Percentiles rank a stretch among this genome's conserved stretches.
phyloP scores from a whole-genome alignment of 2,329 filamentous ascomycete species.

The Incumbomyces lentus region DNA sequence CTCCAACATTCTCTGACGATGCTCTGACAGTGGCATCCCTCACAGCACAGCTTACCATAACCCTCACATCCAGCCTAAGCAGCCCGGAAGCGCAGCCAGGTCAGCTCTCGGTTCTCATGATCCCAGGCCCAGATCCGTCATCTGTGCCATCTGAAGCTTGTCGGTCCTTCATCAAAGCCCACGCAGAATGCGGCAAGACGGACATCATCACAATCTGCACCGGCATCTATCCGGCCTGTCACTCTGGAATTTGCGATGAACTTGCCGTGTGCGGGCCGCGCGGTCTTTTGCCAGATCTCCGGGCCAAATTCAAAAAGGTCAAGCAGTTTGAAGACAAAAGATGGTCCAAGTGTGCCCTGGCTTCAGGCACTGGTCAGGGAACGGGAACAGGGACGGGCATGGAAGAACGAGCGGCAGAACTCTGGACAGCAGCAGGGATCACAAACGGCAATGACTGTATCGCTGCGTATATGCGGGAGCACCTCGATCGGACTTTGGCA shows the following conservation, averaged over 20 bases:
- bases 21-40: constrained; percentile 11
- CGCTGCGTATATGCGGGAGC: constrained; percentile 22
- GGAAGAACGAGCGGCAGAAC: background rate
- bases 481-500: constrained; percentile 23
- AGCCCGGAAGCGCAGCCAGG: constrained; percentile 26
- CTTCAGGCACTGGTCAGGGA: background rate
- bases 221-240: constrained; percentile 14
- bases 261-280: constrained; percentile 16
- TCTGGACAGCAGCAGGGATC: constrained; percentile 13
- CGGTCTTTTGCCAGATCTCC: constrained; percentile 12
- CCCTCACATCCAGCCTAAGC: constrained; percentile 22
- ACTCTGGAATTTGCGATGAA: constrained; percentile 16
- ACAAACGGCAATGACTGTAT: constrained; percentile 28
- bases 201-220: constrained; percentile 20
- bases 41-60: constrained; percentile 24
- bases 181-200: constrained; percentile 22
- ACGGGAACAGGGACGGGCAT: background rate
- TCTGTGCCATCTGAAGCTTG: constrained; percentile 22
- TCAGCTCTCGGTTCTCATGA: constrained; percentile 27
- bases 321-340: constrained; percentile 19
- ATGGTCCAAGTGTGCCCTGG: constrained; percentile 9
- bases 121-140: constrained; percentile 30
- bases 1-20: constrained; percentile 8
- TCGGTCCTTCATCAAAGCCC: constrained; percentile 25
- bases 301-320: constrained; percentile 13